phyloP scores from a whole-genome alignment of 306 rosid genomes.

The Aeschynomene evenia region DNA sequence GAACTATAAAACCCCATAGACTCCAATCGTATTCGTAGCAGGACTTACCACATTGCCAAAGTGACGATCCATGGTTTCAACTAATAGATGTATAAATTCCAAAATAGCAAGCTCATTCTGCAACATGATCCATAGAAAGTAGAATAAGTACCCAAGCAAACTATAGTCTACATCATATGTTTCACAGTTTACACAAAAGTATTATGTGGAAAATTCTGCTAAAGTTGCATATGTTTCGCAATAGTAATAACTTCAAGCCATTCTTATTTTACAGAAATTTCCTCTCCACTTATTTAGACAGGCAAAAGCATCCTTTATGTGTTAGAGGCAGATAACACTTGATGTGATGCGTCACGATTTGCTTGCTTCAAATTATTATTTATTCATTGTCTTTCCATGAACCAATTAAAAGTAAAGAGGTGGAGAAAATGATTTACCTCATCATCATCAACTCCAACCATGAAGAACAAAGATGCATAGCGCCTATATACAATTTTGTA shows the following conservation, averaged over 20 bases:
- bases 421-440: slow-evolving; percentile 51
- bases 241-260: neutral
- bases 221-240: neutral
- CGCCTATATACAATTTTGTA: slow-evolving; percentile 95
- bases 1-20: neutral
- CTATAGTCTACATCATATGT: neutral
- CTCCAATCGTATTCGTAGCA: slow-evolving; percentile 2
- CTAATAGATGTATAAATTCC: slow-evolving; percentile 92
- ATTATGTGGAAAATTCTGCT: neutral
- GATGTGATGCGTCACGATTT: neutral
- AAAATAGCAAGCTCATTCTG: slow-evolving; percentile 93
- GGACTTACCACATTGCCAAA: slow-evolving; percentile 88
- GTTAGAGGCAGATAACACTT: neutral
- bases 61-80: slow-evolving; percentile 97
- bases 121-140: slow-evolving; percentile 30
- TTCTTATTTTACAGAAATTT: slow-evolving; percentile 3
- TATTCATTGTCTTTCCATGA: neutral
- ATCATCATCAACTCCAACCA: slow-evolving; percentile 91
- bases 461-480: slow-evolving; percentile 90
- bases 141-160: slow-evolving; percentile 2
- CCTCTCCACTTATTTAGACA: neutral
- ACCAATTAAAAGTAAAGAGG: slow-evolving; percentile 7
- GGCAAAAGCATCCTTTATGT: neutral
- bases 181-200: neutral
- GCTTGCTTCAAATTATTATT: neutral